A percentile compares a stretch with the other conserved stretches of the same genome.
Conservation (phyloP, 2,329 filamentous ascomycete genomes). For the Phoma herbarum region DNA sequence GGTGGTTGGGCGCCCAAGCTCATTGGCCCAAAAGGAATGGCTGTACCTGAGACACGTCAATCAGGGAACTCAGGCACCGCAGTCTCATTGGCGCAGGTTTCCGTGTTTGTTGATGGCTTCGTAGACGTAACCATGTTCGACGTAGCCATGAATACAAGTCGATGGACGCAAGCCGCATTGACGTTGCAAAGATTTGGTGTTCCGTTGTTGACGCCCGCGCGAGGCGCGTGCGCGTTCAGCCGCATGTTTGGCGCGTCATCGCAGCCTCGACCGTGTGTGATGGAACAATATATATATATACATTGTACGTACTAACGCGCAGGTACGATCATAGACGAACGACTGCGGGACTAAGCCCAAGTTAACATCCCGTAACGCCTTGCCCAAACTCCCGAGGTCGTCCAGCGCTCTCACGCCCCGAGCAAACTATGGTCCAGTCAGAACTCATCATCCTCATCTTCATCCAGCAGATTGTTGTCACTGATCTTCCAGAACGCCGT, state of each 20-base stretch:
- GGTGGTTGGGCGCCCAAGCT: background rate
- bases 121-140: background rate
- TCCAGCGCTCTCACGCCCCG: background rate
- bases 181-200: background rate
- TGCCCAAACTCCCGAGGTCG: background rate
- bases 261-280: too few species aligned
- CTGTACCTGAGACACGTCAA: background rate
- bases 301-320: background rate
- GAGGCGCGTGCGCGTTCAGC: background rate
- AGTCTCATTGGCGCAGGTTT: background rate
- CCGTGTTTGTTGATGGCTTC: background rate
- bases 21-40: background rate
- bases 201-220: background rate
- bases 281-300: background rate
- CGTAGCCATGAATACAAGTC: too few species aligned
- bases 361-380: background rate
- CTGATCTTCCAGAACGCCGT: slow-evolving; percentile 81
- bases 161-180: too few species aligned
- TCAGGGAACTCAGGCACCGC: background rate
- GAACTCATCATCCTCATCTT: slow-evolving; percentile 23
- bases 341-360: background rate
- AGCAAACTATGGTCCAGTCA: background rate
- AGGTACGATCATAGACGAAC: background rate
- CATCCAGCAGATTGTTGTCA: slow-evolving; percentile 49
- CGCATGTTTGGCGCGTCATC: background rate